Conservation (phyloP, 2,329 filamentous ascomycete genomes). For the Fusarium sp. region DNA sequence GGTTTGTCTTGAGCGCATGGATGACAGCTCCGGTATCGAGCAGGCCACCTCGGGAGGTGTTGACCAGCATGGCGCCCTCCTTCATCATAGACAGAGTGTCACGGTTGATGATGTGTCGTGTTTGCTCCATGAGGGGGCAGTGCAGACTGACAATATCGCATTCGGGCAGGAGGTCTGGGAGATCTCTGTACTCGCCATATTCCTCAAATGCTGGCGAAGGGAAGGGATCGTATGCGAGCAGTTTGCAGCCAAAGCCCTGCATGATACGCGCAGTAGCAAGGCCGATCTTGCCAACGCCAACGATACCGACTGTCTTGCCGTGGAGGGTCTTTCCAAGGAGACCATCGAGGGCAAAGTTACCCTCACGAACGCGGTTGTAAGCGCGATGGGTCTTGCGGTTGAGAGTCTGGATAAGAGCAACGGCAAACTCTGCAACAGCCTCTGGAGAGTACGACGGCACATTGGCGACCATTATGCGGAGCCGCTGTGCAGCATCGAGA, state of each 20-base stretch:
- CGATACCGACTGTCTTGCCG: conserved; percentile 72
- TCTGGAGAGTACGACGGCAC: conserved; percentile 75
- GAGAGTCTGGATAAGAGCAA: conserved; percentile 72
- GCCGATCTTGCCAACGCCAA: conserved; percentile 73
- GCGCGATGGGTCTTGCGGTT: conserved; percentile 74
- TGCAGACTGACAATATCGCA: conserved; percentile 72
- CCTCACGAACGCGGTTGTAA: conserved; percentile 73
- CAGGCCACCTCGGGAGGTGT: conserved; percentile 73
- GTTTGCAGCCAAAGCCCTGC: conserved; percentile 69
- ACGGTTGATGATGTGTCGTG: conserved; percentile 68
- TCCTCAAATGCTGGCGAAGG: conserved; percentile 58
- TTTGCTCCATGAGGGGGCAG: conserved; percentile 69
- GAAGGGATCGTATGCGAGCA: conserved; percentile 70
- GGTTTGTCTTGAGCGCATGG: conserved; percentile 66
- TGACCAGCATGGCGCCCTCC: conserved; percentile 67
- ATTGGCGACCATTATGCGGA: conserved; percentile 69
- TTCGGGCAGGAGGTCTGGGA: conserved; percentile 62
- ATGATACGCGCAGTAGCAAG: conserved; percentile 69
- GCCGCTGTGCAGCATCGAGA: conserved; percentile 61
- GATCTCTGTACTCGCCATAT: conserved; percentile 61
- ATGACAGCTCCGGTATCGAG: conserved; percentile 69
- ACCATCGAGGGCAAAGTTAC: conserved; percentile 73
- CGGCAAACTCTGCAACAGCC: conserved; percentile 74
- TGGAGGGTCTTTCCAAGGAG: conserved; percentile 68
- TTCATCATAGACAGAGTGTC: conserved; percentile 65